Percentiles rank a stretch among this genome's conserved stretches.
Evolutionary conservation across 2,329 filamentous ascomycete species (phyloP).

Genomic region (Beauveria brongniartii): DNA sequence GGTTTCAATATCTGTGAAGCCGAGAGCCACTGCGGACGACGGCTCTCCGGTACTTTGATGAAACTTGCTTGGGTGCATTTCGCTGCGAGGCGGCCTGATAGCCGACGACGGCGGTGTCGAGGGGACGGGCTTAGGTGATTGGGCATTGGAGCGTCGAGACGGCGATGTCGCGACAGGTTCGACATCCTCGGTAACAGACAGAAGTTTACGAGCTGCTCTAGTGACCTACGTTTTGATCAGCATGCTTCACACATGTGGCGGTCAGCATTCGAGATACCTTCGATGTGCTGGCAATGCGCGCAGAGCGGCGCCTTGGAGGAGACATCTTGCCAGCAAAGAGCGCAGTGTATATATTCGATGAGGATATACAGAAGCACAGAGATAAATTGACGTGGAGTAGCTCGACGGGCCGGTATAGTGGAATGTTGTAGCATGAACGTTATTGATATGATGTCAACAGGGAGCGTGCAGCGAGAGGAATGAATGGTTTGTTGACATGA

Average conservation of each 20-base stretch:
- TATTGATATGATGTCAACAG: conserved; percentile 18
- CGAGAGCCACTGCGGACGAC: conserved; percentile 73
- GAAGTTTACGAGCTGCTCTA: conserved; percentile 27
- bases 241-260: neutral
- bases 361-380: neutral
- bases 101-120: conserved; percentile 58
- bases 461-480: neutral
- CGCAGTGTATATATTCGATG: conserved; percentile 12
- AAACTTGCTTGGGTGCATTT: conserved; percentile 87
- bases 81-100: conserved; percentile 62
- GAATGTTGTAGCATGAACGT: conserved; percentile 11
- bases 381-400: conserved; percentile 10
- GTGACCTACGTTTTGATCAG: conserved; percentile 15
- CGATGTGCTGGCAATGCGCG: conserved; percentile 30
- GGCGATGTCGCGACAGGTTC: conserved; percentile 19
- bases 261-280: conserved; percentile 26
- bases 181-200: conserved; percentile 36
- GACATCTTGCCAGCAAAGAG: conserved; percentile 26
- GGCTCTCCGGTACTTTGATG: conserved; percentile 68
- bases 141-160: neutral
- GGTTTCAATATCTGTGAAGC: conserved; percentile 70
- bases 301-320: conserved; percentile 36
- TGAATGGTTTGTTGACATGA: conserved; percentile 16
- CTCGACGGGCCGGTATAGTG: conserved; percentile 4
- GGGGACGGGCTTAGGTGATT: conserved; percentile 16